These are phyloP conservation scores for Sporothrix phasma DNA, from an alignment of 2,329 filamentous ascomycete genomes.

Conservation along the genomic window DNA sequence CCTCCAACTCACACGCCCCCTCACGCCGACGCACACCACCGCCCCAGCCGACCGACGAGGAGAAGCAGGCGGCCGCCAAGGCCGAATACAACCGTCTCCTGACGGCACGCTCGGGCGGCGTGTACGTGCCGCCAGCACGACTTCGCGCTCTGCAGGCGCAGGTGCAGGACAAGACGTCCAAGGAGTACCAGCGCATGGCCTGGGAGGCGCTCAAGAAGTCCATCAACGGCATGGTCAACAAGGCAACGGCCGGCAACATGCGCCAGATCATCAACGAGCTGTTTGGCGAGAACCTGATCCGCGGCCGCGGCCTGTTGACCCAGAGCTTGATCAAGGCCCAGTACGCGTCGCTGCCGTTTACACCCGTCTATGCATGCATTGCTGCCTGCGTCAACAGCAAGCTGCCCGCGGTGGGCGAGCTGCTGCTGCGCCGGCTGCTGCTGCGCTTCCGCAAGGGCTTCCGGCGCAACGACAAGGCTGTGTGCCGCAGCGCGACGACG, in stretches of 20 bases:
- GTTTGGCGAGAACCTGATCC: constrained; percentile 86
- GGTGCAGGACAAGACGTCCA: constrained; percentile 91
- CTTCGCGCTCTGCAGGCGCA: constrained; percentile 87
- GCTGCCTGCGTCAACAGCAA: constrained; percentile 96
- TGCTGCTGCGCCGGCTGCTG: constrained; percentile 74
- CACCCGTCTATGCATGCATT: constrained; percentile 92
- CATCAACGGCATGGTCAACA: constrained; percentile 98
- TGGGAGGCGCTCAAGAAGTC: constrained; percentile 99
- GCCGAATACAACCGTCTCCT: constrained; percentile 89
- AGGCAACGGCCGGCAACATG: constrained; percentile 96
- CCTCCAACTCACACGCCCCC: neutral
- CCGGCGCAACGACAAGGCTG: constrained; percentile 92
- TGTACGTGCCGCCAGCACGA: constrained; percentile 88
- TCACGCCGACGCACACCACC: constrained; percentile 23
- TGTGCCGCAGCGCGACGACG: constrained; percentile 84
- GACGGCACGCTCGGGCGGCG: constrained; percentile 87
- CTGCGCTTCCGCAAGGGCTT: constrained; percentile 94
- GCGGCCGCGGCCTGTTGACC: constrained; percentile 86
- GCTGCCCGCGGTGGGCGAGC: constrained; percentile 84
- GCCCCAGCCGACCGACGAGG: constrained; percentile 55
- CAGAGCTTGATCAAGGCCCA: constrained; percentile 98
- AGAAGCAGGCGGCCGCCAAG: constrained; percentile 80
- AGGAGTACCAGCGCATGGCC: constrained; percentile 97
- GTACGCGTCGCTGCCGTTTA: constrained; percentile 89
- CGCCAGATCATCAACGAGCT: constrained; percentile 94